phyloP scores from a whole-genome alignment of 208 protist genomes.

The Acanthamoeba rhysodes region DNA sequence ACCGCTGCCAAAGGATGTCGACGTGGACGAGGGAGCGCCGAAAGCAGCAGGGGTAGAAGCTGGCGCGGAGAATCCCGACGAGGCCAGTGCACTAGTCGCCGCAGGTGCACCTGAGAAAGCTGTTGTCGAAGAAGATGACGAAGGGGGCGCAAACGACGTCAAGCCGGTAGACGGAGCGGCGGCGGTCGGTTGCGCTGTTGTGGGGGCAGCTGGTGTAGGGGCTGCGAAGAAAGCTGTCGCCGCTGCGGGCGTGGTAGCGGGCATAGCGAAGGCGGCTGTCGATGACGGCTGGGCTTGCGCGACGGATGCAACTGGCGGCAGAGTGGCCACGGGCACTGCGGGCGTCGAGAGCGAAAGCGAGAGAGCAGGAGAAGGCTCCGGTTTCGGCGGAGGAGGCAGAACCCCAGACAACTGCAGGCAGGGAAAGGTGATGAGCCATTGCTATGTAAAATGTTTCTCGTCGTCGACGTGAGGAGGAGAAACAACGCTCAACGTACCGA shows the following conservation, averaged over 20 bases:
- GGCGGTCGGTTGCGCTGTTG: not conserved
- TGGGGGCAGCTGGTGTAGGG: not conserved
- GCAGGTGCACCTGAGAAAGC: not conserved
- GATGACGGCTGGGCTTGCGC: not conserved
- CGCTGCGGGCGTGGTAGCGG: not conserved
- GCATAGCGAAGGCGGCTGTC: not conserved
- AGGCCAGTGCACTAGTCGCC: not conserved
- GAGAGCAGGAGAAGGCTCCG: not conserved
- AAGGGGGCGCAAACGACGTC: not conserved
- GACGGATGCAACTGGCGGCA: not conserved
- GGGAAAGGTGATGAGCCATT: not conserved
- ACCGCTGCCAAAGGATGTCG: not conserved
- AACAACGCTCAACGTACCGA: not conserved
- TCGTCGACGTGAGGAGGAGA: not conserved
- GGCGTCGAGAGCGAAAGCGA: not conserved
- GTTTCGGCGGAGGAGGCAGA: constrained; percentile 47
- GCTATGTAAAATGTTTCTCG: not conserved
- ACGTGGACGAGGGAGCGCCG: not conserved
- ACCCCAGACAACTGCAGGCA: not conserved
- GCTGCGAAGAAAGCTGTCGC: not conserved
- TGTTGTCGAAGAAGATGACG: not conserved
- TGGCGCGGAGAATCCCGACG: not conserved
- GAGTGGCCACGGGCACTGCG: not conserved
- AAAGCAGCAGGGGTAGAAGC: not conserved
- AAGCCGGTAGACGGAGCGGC: not conserved